Conservation (phyloP, 2,329 filamentous ascomycete species). For the Paecilomyces dactylethromorphus region DNA sequence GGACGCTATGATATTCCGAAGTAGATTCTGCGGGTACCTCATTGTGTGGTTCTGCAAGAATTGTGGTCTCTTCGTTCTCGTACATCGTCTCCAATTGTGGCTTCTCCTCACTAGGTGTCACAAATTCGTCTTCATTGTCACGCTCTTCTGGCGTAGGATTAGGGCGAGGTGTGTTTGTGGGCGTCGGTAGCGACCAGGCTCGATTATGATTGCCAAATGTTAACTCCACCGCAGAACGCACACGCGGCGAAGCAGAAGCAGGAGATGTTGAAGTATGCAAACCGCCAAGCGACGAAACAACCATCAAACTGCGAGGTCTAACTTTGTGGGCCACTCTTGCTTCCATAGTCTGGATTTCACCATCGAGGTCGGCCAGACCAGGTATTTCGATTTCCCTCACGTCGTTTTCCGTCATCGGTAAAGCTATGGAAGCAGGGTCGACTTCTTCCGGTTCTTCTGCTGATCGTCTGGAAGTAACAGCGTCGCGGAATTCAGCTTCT, state of each 20-base stretch:
- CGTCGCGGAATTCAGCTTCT: slow-evolving; percentile 16
- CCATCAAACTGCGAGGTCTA: slow-evolving; percentile 36
- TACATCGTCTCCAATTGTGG: slow-evolving; percentile 31
- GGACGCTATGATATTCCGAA: not conserved
- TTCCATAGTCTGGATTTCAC: slow-evolving; percentile 39
- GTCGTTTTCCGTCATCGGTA: slow-evolving; percentile 51
- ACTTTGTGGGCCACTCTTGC: slow-evolving; percentile 34
- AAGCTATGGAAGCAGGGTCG: slow-evolving; percentile 23
- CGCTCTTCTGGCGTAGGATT: slow-evolving; percentile 9
- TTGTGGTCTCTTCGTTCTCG: slow-evolving; percentile 24
- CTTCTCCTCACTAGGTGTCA: slow-evolving; percentile 19
- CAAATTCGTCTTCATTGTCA: slow-evolving; percentile 13
- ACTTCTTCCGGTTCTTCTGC: slow-evolving; percentile 17
- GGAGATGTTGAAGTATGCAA: slow-evolving; percentile 20
- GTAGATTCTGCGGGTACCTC: not conserved
- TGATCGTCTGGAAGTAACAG: slow-evolving; percentile 4
- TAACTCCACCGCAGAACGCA: slow-evolving; percentile 6
- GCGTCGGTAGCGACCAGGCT: slow-evolving; percentile 46
- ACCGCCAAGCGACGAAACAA: slow-evolving; percentile 27
- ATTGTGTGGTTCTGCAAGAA: slow-evolving; percentile 9
- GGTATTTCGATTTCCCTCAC: slow-evolving; percentile 75
- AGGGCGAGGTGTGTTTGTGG: slow-evolving; percentile 18
- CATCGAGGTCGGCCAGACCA: slow-evolving; percentile 59
- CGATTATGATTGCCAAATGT: slow-evolving; percentile 27
- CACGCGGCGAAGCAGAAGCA: slow-evolving; percentile 17